Conservation (phyloP, 129 eudicot genomes). For the Rutidosis leptorrhynchoides region DNA sequence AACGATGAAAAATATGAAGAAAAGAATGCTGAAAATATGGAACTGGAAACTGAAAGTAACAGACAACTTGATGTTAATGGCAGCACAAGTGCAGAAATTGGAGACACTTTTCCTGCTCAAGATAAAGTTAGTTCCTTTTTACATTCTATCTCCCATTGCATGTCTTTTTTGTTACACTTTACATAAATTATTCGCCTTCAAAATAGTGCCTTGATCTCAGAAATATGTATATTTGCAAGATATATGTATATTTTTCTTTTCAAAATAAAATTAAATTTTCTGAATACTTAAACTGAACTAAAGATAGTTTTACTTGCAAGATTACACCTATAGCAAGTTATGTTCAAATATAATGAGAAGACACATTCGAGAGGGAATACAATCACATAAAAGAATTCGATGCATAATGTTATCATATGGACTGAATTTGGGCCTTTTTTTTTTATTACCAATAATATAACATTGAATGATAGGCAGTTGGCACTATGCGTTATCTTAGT, state of each 20-base stretch:
- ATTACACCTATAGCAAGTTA: neutral
- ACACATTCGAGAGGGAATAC: neutral
- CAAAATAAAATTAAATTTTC: neutral
- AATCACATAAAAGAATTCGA: neutral
- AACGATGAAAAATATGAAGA: conserved; percentile 11
- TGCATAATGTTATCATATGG: neutral
- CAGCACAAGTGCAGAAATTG: neutral
- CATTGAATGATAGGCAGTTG: neutral
- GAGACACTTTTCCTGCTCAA: conserved; percentile 31
- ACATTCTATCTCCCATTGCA: conserved; percentile 3
- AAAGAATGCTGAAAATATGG: neutral
- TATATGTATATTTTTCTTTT: neutral
- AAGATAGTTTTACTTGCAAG: neutral
- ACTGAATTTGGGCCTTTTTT: too few relatives aligned
- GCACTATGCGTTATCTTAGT: neutral
- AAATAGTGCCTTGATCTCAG: neutral
- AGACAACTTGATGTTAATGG: conserved; percentile 18
- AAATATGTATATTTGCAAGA: neutral
- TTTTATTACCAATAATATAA: too few relatives aligned
- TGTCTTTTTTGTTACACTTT: conserved; percentile 3
- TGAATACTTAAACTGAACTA: neutral
- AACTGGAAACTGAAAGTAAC: conserved; percentile 1
- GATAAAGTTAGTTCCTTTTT: conserved; percentile 30
- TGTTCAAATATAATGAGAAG: neutral
- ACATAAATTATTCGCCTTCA: neutral